Evolutionary conservation across 106 monocot species (phyloP), one percentile per base, ranked within the genome.

Genomic region (Cymbidium sinense): DNA sequence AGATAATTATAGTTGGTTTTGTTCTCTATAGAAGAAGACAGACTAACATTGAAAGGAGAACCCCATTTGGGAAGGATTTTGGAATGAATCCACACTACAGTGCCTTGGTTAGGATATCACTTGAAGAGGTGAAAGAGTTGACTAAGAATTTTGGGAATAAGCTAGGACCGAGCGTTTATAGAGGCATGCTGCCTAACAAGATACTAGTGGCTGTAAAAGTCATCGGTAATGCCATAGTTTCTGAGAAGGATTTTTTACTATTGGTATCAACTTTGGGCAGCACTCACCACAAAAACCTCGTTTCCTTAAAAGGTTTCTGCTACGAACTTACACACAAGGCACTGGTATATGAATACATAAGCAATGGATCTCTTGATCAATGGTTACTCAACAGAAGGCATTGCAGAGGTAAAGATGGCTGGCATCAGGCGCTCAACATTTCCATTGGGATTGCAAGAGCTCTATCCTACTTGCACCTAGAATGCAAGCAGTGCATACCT

Each of bases 301-400:
- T 86, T 43, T 50, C 87, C 75, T 29, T 87, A 30, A 83, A 87
- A 50, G 87, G 81, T 7, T 87, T 81, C 23, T 83, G 87, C 64
- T 83, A 69, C 17, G 83, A 81, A 25, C n/a, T 31, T 30, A 31
- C 78, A 1, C 81, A 87, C 70, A 87, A 64, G 61, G 31, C 76
- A 21, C 43, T 87, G 55, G n/a, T 83, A 0, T 83, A 87, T 36
- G 87, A 87, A 41, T 81, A 81, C 51, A 62, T 87, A 29, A 81
- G 50, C 52, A 81, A 84, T 70, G 51, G 81, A 11, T 87, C 83
- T 65, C 87, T 87, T 64, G 75, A 87, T 79, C 61, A 54, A 65
- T 87, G 87, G 83, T 73, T 87, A 50, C 17, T 75, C 43, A 43
- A 61, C 36, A 74, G 10, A 64, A 81, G 41, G 27, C 73, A 75